phyloP scores from a whole-genome alignment of 2,329 filamentous ascomycete genomes.

The Dothistroma septosporum region DNA sequence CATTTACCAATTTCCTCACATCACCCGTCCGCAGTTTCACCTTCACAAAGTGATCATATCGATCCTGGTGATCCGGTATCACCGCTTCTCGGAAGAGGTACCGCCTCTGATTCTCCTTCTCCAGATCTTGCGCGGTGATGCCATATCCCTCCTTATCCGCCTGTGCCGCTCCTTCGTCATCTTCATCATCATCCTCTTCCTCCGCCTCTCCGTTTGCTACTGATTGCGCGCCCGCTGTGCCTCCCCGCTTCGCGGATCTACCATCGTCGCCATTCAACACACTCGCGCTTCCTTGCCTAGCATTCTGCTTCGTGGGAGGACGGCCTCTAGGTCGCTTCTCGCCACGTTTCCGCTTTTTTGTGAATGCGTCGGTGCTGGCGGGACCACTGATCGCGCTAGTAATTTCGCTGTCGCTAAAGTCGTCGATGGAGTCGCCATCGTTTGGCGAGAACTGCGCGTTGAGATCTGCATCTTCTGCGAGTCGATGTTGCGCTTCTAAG shows the following conservation, averaged over 20 bases:
- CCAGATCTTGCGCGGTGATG: constrained; percentile 20
- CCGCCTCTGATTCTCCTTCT: constrained; percentile 23
- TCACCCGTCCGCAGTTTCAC: constrained; percentile 65
- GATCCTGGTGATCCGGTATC: constrained; percentile 61
- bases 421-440: constrained; percentile 28
- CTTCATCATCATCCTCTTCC: constrained; percentile 45
- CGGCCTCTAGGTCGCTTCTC: constrained; percentile 27
- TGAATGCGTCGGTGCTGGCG: constrained; percentile 40
- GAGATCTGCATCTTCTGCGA: constrained; percentile 17
- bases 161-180: constrained; percentile 55
- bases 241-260: constrained; percentile 16
- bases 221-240: constrained; percentile 30
- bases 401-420: constrained; percentile 37
- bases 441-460: constrained; percentile 27
- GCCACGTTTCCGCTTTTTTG: constrained; percentile 29
- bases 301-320: constrained; percentile 17
- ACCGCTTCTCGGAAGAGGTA: constrained; percentile 41
- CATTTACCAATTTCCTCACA: constrained; percentile 72
- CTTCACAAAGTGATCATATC: constrained; percentile 68
- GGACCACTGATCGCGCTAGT: constrained; percentile 29
- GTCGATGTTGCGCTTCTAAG: constrained; percentile 49
- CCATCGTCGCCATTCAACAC: constrained; percentile 35
- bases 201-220: constrained; percentile 36
- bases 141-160: constrained; percentile 36
- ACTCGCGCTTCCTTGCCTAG: constrained; percentile 21